Evolutionary conservation across 1,139 yeast genomes (phyloP).

Genomic region (Meyerozyma sp.): DNA sequence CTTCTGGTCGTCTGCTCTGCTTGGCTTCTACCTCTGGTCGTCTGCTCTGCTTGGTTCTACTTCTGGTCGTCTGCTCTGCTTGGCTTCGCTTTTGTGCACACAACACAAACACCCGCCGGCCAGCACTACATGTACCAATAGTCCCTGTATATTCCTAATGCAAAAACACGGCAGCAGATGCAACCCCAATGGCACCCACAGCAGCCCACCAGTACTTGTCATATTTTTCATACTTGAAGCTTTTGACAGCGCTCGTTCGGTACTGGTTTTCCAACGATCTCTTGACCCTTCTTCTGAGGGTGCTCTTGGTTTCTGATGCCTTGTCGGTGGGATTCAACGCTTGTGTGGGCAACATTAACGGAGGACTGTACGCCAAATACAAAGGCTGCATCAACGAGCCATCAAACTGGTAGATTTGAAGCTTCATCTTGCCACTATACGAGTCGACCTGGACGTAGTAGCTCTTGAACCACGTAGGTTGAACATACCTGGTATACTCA

Average conservation of each 20-base stretch:
- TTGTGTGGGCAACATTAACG: slow-evolving; percentile 89
- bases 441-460: slow-evolving; percentile 61
- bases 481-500: slow-evolving; percentile 65
- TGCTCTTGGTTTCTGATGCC: slow-evolving; percentile 29
- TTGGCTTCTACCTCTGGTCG: no score
- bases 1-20: no score
- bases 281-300: slow-evolving; percentile 46
- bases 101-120: neutral
- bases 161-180: slow-evolving; percentile 11
- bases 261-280: slow-evolving; percentile 76
- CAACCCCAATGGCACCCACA: slow-evolving; percentile 21
- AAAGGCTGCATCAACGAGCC: slow-evolving; percentile 83
- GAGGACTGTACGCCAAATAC: slow-evolving; percentile 88
- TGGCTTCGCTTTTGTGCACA: neutral
- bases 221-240: slow-evolving; percentile 32
- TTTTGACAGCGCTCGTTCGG: slow-evolving; percentile 68
- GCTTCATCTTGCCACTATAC: slow-evolving; percentile 77
- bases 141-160: slow-evolving; percentile 1
- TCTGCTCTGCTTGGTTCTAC: no score
- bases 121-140: neutral
- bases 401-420: slow-evolving; percentile 74
- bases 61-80: no score
- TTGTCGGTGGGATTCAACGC: slow-evolving; percentile 81
- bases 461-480: slow-evolving; percentile 54
- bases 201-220: slow-evolving; percentile 46